phyloP scores from a whole-genome alignment of 2,329 filamentous ascomycete species.

The Lojkania enalia region DNA sequence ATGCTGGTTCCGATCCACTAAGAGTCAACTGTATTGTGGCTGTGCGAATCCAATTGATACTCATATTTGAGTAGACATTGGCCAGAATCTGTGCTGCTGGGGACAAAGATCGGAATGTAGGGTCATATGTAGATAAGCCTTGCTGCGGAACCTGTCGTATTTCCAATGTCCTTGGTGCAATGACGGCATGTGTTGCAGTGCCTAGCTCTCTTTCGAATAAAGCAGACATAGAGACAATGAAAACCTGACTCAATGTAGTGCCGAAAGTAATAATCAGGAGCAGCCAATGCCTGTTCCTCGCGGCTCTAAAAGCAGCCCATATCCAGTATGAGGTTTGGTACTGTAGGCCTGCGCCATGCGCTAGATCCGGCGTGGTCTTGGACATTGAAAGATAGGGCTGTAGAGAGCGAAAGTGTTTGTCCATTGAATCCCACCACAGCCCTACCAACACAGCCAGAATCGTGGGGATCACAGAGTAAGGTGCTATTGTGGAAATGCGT shows the following conservation, averaged over 20 bases:
- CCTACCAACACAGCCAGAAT: conserved; percentile 10
- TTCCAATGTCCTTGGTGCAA: not conserved
- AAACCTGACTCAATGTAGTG: conserved; percentile 4
- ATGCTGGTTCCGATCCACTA: conserved; percentile 20
- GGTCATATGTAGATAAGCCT: too few species aligned
- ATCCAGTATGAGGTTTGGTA: conserved; percentile 9
- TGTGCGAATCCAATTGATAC: conserved; percentile 24
- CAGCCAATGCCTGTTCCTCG: conserved; percentile 9
- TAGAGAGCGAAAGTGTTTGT: conserved; percentile 13
- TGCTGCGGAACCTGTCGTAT: conserved; percentile 3
- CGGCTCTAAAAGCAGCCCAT: conserved; percentile 4
- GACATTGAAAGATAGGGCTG: conserved; percentile 20
- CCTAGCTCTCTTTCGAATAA: conserved; percentile 1
- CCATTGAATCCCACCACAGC: conserved; percentile 18
- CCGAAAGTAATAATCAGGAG: conserved; percentile 4
- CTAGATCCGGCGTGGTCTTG: conserved; percentile 1
- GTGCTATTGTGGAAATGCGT: conserved; percentile 7
- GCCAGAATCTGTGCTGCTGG: too few species aligned
- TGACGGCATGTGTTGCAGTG: not conserved
- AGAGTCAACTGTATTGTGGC: conserved; percentile 22
- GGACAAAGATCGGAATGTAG: too few species aligned
- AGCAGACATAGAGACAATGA: conserved; percentile 6
- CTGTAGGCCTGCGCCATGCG: conserved; percentile 3
- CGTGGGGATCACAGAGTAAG: conserved; percentile 14
- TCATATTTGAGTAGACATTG: conserved; percentile 9